Conservation (phyloP, 2,329 filamentous ascomycete genomes). For the Fusarium verticillioides region DNA sequence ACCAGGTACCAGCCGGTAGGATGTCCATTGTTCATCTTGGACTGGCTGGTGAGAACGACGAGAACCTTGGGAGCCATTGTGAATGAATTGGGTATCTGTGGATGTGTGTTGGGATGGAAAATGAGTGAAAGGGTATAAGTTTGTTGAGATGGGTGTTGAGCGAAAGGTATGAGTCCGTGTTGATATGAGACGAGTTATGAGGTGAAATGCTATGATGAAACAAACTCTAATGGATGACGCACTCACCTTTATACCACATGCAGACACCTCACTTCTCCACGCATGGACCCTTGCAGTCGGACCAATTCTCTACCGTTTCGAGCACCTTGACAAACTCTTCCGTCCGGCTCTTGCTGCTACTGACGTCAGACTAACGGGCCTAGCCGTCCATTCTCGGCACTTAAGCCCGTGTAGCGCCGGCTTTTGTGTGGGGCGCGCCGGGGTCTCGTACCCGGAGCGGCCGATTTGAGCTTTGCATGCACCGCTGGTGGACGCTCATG, state of each 20-base stretch:
- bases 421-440: conserved; percentile 14
- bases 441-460: conserved; percentile 16
- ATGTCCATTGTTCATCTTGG: conserved; percentile 60
- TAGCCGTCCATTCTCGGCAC: conserved; percentile 39
- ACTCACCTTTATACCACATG: conserved; percentile 26
- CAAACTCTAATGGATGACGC: background rate
- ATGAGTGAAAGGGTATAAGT: background rate
- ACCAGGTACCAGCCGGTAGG: conserved; percentile 79
- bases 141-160: background rate
- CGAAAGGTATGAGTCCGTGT: background rate
- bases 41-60: conserved; percentile 75
- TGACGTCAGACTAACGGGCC: conserved; percentile 34
- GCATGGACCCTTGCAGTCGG: conserved; percentile 19
- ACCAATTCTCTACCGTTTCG: conserved; percentile 20
- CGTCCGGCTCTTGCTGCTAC: background rate
- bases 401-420: conserved; percentile 33
- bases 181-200: background rate
- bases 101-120: background rate
- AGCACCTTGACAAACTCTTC: conserved; percentile 33
- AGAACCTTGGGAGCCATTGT: conserved; percentile 71
- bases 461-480: conserved; percentile 1
- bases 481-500: conserved; percentile 1
- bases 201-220: background rate
- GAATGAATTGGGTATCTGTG: background rate
- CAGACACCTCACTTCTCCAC: conserved; percentile 8